Evolutionary conservation across 768 basidiomycete genomes (phyloP), one percentile per base, ranked within the genome.

Genomic region (Termitomyces sp.): DNA sequence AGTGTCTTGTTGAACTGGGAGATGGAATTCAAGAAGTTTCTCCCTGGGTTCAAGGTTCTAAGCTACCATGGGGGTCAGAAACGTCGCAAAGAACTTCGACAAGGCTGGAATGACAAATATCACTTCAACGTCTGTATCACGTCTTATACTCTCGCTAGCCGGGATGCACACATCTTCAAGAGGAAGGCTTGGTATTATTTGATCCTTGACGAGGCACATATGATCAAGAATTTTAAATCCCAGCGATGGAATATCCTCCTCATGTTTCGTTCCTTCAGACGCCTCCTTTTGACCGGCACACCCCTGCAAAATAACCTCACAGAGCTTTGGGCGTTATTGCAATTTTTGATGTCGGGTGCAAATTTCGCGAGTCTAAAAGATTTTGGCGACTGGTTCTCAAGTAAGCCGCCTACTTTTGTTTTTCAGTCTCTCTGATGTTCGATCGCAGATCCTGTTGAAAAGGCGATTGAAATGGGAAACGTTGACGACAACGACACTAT

Each of bases 141-240:
- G 0, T 95, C 93, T 18, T 97, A 97, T 69, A 88, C 93, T 5
- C 83, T 96, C 30, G 94, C 93, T n/a, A 88, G 91, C 67, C 85
- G 90, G 41, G 94, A 97, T 69, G 87, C 91, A 54, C 86, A 91
- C 66, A 89, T 95, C 18, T 94, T 96, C 78, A 92, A 92, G 72
- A 86, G 95, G 45, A 95, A 93, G 74, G 77, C 83, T 51, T 96
- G 95, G 95, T 93, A 94, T 68, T 97, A 97, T 66, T 91, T 97
- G 89, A 86, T 97, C 56, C 84, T 97, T 6, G 94, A 97, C 69
- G 94, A 97, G 72, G 95, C 94, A 7, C 94, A 97, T 68, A 96
- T 95, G 86, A 95, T 97, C 84, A 95, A 95, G 76, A 97, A 97
- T 70, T 96, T 95, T 76, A 87, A 87, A 68, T 93, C 91, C 0